Conservation (phyloP, 768 basidiomycete genomes). For the Mycena maculata region DNA sequence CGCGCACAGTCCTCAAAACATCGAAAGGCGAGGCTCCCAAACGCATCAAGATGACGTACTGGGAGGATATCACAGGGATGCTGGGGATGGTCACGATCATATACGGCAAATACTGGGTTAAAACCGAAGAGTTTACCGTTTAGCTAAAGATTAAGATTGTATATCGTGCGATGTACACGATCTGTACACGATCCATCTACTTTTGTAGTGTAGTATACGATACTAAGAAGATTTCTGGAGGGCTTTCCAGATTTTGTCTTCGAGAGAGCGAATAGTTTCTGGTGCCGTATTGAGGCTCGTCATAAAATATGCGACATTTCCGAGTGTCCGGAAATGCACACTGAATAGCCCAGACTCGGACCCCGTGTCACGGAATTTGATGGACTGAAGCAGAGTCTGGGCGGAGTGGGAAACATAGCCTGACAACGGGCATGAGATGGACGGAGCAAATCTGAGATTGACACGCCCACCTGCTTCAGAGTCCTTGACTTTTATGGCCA, state of each 20-base stretch:
- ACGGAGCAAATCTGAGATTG: background rate
- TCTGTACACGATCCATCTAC: background rate
- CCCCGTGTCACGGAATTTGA: conserved; percentile 49
- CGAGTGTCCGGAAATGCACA: conserved; percentile 89
- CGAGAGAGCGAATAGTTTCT: conserved; percentile 65
- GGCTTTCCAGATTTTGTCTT: conserved; percentile 68
- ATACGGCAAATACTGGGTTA: conserved; percentile 13
- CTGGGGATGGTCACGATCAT: background rate
- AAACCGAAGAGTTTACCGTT: background rate
- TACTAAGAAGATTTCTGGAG: conserved; percentile 21
- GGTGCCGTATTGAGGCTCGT: conserved; percentile 81
- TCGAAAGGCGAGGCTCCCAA: background rate
- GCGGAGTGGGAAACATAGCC: conserved; percentile 76
- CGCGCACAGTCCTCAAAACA: conserved; percentile 5
- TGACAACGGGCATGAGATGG: conserved; percentile 35
- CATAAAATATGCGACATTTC: conserved; percentile 94
- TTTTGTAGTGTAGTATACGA: background rate
- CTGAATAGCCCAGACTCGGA: conserved; percentile 61
- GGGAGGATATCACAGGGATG: conserved; percentile 15
- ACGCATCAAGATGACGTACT: conserved; percentile 21
- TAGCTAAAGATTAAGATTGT: no score
- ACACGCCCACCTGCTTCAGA: conserved; percentile 60
- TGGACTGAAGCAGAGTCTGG: conserved; percentile 63
- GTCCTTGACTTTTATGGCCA: conserved; percentile 80
- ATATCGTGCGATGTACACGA: no score